Conservation (phyloP, 352 stramenopile genomes). For the Globisporangium cederbergense region DNA sequence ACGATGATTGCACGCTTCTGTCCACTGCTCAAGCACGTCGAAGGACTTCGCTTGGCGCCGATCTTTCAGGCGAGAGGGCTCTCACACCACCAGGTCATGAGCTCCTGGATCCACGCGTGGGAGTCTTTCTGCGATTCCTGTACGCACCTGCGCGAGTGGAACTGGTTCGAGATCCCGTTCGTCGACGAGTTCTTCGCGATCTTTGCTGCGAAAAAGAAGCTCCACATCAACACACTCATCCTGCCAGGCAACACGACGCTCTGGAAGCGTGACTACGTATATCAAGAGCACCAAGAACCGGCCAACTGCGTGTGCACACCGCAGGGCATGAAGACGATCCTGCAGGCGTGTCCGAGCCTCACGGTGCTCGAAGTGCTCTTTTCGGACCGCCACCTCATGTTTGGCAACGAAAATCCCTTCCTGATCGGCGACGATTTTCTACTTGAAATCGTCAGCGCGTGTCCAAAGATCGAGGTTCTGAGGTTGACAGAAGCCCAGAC, state of each 20-base stretch:
- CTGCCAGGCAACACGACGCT: slow-evolving; percentile 31
- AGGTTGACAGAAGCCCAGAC: slow-evolving; percentile 19
- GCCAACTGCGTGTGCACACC: slow-evolving; percentile 19
- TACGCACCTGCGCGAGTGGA: slow-evolving; percentile 18
- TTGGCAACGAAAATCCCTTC: slow-evolving; percentile 18
- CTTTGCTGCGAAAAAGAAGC: slow-evolving; percentile 24
- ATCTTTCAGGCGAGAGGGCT: slow-evolving; percentile 24
- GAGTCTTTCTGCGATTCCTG: slow-evolving; percentile 27
- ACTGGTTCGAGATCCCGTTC: slow-evolving; percentile 36
- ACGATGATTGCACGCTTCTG: slow-evolving; percentile 20
- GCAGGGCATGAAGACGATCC: slow-evolving; percentile 18
- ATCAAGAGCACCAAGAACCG: slow-evolving; percentile 23
- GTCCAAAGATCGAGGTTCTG: slow-evolving; percentile 19
- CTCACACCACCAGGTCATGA: slow-evolving; percentile 25
- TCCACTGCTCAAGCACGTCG: slow-evolving; percentile 20
- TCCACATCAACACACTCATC: slow-evolving; percentile 16
- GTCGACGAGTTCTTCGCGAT: slow-evolving; percentile 29
- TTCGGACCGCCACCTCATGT: slow-evolving; percentile 27
- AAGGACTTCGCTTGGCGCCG: slow-evolving; percentile 25
- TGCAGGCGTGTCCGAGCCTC: slow-evolving; percentile 24
- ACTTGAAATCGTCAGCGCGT: slow-evolving; percentile 13
- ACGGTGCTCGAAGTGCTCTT: slow-evolving; percentile 21
- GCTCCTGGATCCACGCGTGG: slow-evolving; percentile 24
- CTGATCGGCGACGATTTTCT: slow-evolving; percentile 28
- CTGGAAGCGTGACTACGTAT: slow-evolving; percentile 32